phyloP scores from a whole-genome alignment of 1,284 basidiomycete genomes.

The Coriolopsis trogii region DNA sequence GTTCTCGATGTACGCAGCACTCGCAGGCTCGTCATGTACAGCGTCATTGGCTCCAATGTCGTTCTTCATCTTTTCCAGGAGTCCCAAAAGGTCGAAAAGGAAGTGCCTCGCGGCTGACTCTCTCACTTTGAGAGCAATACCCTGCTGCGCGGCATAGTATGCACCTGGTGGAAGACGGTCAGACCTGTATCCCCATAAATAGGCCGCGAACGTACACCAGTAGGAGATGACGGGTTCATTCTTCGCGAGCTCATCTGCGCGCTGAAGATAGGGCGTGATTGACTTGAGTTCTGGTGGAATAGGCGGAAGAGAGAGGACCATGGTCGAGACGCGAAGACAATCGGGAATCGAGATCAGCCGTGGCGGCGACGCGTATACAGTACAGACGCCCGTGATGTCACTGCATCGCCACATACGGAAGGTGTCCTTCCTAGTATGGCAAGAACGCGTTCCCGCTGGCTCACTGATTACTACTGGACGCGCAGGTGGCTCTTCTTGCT shows the following conservation, averaged over 20 bases:
- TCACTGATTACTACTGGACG: too few relatives aligned
- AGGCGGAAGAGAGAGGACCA: constrained; percentile 54
- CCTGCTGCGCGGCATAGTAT: constrained; percentile 90
- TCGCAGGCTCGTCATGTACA: constrained; percentile 81
- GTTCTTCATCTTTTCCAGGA: constrained; percentile 82
- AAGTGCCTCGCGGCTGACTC: constrained; percentile 66
- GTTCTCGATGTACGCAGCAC: constrained; percentile 90
- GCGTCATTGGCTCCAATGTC: constrained; percentile 80
- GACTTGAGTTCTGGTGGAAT: constrained; percentile 62
- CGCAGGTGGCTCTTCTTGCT: background rate
- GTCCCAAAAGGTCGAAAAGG: constrained; percentile 75
- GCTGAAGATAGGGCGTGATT: constrained; percentile 81
- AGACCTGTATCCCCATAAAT: constrained; percentile 2
- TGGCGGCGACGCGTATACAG: background rate
- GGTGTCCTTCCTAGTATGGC: background rate
- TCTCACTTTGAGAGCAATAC: constrained; percentile 71
- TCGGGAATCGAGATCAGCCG: constrained; percentile 12
- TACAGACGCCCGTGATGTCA: constrained; percentile 18
- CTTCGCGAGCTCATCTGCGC: constrained; percentile 82
- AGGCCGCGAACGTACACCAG: constrained; percentile 73
- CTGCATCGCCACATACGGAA: background rate
- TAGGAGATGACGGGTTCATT: constrained; percentile 90
- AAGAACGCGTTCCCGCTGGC: background rate
- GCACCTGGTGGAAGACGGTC: constrained; percentile 54
- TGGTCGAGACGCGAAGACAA: constrained; percentile 8